Conservation (phyloP, 148 eudicot genomes). For the Spergularia marina region DNA sequence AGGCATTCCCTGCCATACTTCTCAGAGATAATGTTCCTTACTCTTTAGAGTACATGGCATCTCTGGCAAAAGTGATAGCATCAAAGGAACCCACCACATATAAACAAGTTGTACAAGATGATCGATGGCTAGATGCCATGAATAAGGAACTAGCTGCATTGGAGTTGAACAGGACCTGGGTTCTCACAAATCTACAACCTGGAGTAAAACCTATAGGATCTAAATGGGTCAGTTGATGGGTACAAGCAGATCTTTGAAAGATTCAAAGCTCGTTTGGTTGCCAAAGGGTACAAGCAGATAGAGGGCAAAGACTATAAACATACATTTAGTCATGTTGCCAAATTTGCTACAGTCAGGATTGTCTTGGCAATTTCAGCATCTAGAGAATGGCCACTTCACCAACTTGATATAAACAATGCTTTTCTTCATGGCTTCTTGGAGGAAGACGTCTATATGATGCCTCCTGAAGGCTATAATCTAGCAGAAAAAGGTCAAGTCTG, state of each 20-base stretch:
- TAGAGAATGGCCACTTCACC: not conserved
- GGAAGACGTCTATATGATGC: not conserved
- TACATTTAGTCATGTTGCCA: not conserved
- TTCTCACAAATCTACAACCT: not conserved
- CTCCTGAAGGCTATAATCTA: too few species aligned
- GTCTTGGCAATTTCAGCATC: too few species aligned
- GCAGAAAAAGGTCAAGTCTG: too few species aligned
- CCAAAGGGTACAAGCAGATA: not conserved
- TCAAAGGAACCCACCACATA: not conserved
- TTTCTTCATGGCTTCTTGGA: not conserved
- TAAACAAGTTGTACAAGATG: not conserved
- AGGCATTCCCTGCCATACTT: too few species aligned
- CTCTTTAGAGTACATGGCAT: too few species aligned
- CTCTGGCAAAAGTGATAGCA: too few species aligned
- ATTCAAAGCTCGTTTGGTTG: not conserved
- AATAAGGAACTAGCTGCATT: not conserved
- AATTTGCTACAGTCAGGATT: not conserved
- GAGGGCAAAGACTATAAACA: not conserved
- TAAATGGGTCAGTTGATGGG: constrained; percentile 10
- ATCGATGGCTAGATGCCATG: not conserved
- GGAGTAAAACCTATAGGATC: not conserved
- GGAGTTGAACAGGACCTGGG: not conserved
- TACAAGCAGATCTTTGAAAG: not conserved
- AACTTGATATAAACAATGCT: not conserved
- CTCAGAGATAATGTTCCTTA: too few species aligned